phyloP scores from a whole-genome alignment of 305 asterid species.

The Solanum hybrid region DNA sequence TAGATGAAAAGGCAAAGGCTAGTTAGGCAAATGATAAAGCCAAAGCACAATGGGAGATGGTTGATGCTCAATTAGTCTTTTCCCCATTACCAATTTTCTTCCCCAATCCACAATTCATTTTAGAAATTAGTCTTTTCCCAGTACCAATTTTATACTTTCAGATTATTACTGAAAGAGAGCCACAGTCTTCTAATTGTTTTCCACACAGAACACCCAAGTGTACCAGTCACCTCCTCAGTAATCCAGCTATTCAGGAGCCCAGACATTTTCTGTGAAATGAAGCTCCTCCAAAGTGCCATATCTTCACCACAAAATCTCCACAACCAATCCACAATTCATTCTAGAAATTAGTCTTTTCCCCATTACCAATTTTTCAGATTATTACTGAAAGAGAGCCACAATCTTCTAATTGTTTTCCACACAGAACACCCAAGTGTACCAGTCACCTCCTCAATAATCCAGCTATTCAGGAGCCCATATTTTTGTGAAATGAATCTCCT shows the following conservation, averaged over 20 bases:
- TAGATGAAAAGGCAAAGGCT: neutral
- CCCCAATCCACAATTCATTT: neutral
- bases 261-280: neutral
- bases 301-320: neutral
- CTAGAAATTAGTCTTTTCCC: neutral
- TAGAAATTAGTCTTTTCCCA: neutral
- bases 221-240: neutral
- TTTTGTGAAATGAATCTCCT: neutral
- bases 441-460: neutral
- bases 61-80: neutral
- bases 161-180: neutral
- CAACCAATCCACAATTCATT: neutral
- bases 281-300: neutral
- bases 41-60: neutral
- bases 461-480: neutral
- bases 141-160: neutral
- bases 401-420: neutral
- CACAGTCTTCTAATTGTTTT: too few relatives aligned
- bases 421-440: neutral
- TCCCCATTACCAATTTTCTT: neutral
- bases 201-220: neutral
- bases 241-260: neutral
- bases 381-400: neutral
- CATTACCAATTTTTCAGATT: neutral
- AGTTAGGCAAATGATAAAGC: neutral